Percentiles rank a stretch among this genome's conserved stretches.
Evolutionary conservation across 176 grass and related monocot species (phyloP).

Genomic region (Saccharum officinarum): DNA sequence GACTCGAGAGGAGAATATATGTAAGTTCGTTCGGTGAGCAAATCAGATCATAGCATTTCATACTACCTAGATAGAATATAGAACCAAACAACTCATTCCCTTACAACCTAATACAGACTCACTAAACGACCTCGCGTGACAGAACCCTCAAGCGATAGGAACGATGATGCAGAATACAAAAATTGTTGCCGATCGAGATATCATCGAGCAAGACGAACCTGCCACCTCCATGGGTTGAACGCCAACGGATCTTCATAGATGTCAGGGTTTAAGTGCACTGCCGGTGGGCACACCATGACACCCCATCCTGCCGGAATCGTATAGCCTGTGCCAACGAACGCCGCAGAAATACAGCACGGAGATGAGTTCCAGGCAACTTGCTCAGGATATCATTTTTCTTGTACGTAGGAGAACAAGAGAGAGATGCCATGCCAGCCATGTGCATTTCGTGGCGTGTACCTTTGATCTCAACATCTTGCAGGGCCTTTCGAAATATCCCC

Average conservation of each 20-base stretch:
- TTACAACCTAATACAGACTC: not conserved
- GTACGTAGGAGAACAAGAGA: too few relatives aligned
- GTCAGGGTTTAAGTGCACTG: slow-evolving; percentile 82
- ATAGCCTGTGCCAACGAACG: not conserved
- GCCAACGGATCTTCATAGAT: slow-evolving; percentile 76
- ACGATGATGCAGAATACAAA: not conserved
- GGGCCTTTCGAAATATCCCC: slow-evolving; percentile 70
- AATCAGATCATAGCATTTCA: slow-evolving; percentile 16
- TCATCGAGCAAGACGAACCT: slow-evolving; percentile 51
- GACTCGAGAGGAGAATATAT: slow-evolving; percentile 14
- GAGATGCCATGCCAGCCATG: not conserved
- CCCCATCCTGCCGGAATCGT: slow-evolving; percentile 88
- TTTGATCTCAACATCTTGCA: slow-evolving; percentile 77
- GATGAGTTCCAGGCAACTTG: too few relatives aligned
- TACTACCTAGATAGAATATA: slow-evolving; percentile 15
- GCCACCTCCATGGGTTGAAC: slow-evolving; percentile 86
- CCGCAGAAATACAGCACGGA: too few relatives aligned
- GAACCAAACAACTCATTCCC: slow-evolving; percentile 13
- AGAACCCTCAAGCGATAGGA: not conserved
- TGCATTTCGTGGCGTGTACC: slow-evolving; percentile 40
- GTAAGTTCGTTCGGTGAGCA: slow-evolving; percentile 44
- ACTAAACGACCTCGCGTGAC: not conserved
- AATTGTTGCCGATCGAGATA: slow-evolving; percentile 1
- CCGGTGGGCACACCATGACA: slow-evolving; percentile 81
- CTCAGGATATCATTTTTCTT: too few relatives aligned